phyloP scores from a whole-genome alignment of 352 stramenopile species.

The Phytophthora idaei region DNA sequence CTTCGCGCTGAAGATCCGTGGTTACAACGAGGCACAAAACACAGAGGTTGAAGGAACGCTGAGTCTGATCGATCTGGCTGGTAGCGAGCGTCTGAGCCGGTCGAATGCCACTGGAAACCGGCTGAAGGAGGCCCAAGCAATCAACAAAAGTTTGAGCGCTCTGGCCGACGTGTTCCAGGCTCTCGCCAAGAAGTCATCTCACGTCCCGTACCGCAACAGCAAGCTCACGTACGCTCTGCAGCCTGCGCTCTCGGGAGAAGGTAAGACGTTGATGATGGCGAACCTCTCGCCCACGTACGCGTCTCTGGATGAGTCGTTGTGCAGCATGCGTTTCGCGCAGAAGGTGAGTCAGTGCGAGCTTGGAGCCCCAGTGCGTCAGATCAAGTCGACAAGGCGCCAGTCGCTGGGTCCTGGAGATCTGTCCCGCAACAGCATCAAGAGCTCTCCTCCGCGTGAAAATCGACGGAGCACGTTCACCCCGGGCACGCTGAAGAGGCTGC shows the following conservation, averaged over 20 bases:
- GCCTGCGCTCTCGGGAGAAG: conserved; percentile 97
- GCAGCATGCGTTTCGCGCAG: conserved; percentile 97
- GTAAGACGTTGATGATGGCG: conserved; percentile 99
- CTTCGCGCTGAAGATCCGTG: conserved; percentile 95
- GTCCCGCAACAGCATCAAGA: conserved; percentile 26
- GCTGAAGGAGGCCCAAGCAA: conserved; percentile 97
- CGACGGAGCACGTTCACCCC: conserved; percentile 51
- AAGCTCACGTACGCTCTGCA: conserved; percentile 99
- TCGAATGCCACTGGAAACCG: conserved; percentile 90
- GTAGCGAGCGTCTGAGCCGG: conserved; percentile 96
- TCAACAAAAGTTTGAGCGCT: conserved; percentile 99
- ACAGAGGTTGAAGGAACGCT: conserved; percentile 92
- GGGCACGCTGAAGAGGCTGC: conserved; percentile 28
- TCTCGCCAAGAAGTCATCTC: conserved; percentile 94
- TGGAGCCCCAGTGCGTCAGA: conserved; percentile 92
- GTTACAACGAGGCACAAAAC: conserved; percentile 88
- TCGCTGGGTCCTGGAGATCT: conserved; percentile 35
- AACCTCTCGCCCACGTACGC: conserved; percentile 97
- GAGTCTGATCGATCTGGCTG: conserved; percentile 94
- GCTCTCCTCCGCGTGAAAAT: conserved; percentile 33
- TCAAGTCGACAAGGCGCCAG: conserved; percentile 60
- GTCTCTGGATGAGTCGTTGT: conserved; percentile 97
- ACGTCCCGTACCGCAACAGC: conserved; percentile 98
- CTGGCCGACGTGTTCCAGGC: conserved; percentile 99
- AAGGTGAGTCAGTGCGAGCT: conserved; percentile 98